These are phyloP conservation scores for Myxozyma kluyveri DNA, from an alignment of 805 yeast genomes.

Conservation along the genomic window DNA sequence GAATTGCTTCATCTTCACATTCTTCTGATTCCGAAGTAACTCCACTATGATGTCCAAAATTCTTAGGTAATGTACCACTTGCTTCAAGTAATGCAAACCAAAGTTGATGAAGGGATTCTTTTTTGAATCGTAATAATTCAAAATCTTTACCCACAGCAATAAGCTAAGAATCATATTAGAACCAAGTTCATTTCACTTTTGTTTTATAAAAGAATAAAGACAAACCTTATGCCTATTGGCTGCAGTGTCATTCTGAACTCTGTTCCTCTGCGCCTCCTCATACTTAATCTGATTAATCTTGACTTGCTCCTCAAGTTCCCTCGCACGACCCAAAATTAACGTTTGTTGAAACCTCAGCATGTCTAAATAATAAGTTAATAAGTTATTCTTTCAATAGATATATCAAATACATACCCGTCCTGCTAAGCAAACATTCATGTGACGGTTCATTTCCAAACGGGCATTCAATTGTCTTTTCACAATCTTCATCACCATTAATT, in stretches of 20 bases:
- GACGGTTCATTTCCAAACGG: slow-evolving; percentile 56
- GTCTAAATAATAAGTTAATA: slow-evolving; percentile 31
- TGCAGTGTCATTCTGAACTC: slow-evolving; percentile 13
- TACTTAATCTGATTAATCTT: slow-evolving; percentile 19
- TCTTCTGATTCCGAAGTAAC: background rate
- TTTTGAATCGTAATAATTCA: slow-evolving; percentile 11
- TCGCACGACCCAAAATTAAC: slow-evolving; percentile 44
- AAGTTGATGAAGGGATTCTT: slow-evolving; percentile 17
- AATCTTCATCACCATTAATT: slow-evolving; percentile 30
- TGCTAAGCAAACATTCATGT: slow-evolving; percentile 57
- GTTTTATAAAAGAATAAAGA: background rate
- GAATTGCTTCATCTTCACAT: background rate
- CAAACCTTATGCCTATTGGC: slow-evolving; percentile 13
- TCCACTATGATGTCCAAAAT: background rate
- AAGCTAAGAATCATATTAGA: slow-evolving; percentile 9
- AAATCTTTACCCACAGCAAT: slow-evolving; percentile 15
- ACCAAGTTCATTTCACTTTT: too few relatives aligned
- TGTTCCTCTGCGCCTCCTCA: slow-evolving; percentile 13
- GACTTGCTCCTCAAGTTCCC: slow-evolving; percentile 44
- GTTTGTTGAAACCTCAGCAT: slow-evolving; percentile 56
- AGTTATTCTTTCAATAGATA: background rate
- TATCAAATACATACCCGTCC: slow-evolving; percentile 14
- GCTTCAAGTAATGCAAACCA: slow-evolving; percentile 20
- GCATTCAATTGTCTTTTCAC: slow-evolving; percentile 32
- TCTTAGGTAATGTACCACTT: slow-evolving; percentile 3